Conservation (phyloP, 2,329 filamentous ascomycete genomes). For the Ophiostoma tasmaniense region DNA sequence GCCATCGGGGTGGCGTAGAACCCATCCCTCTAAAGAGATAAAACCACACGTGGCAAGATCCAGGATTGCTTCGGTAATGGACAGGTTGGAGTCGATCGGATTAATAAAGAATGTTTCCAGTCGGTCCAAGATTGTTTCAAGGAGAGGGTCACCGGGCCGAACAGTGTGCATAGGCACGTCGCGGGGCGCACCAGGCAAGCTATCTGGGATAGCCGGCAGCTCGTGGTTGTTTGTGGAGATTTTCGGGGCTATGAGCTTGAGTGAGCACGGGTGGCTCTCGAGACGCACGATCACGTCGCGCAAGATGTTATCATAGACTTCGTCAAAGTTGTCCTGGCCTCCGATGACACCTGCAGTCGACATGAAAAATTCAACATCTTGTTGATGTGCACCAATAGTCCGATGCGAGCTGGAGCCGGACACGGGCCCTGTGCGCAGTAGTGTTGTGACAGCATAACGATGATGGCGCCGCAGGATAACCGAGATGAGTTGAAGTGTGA, state of each 20-base stretch:
- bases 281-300: slow-evolving; percentile 62
- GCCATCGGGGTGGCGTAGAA: slow-evolving; percentile 62
- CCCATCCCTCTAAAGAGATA: slow-evolving; percentile 82
- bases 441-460: slow-evolving; percentile 69
- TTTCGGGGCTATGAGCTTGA: slow-evolving; percentile 57
- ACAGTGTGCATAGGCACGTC: slow-evolving; percentile 55
- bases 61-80: slow-evolving; percentile 73
- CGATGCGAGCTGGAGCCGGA: slow-evolving; percentile 32
- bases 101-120: slow-evolving; percentile 81
- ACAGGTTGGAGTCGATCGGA: slow-evolving; percentile 82
- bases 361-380: slow-evolving; percentile 65
- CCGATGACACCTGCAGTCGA: slow-evolving; percentile 60
- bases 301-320: slow-evolving; percentile 62
- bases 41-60: slow-evolving; percentile 78
- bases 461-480: slow-evolving; percentile 83
- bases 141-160: slow-evolving; percentile 52
- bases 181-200: slow-evolving; percentile 51
- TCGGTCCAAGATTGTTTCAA: slow-evolving; percentile 57
- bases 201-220: slow-evolving; percentile 46
- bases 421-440: slow-evolving; percentile 59
- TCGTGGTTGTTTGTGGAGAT: slow-evolving; percentile 48
- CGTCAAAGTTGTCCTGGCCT: slow-evolving; percentile 60
- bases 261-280: slow-evolving; percentile 65
- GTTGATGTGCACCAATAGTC: slow-evolving; percentile 65
- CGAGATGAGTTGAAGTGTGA: slow-evolving; percentile 79